phyloP scores from a whole-genome alignment of 768 basidiomycete genomes.

The Hygrocybe punicea region DNA sequence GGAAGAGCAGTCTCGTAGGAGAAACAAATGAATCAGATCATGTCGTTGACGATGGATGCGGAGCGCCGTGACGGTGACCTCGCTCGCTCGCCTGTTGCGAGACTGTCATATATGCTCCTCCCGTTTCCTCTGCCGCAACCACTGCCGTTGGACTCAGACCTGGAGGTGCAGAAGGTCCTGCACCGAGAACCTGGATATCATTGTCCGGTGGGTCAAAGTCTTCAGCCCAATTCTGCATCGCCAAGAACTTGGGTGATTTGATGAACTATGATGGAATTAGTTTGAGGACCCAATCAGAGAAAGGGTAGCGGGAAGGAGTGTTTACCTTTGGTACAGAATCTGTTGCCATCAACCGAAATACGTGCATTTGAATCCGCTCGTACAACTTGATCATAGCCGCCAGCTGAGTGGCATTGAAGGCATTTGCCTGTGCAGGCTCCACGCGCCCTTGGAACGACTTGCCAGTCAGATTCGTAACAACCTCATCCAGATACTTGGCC shows the following conservation, averaged over 20 bases:
- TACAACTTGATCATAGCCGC: conserved; percentile 92
- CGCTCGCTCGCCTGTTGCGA: conserved; percentile 78
- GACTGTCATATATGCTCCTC: conserved; percentile 83
- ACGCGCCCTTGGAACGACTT: conserved; percentile 76
- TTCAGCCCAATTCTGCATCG: conserved; percentile 74
- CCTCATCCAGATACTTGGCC: conserved; percentile 87
- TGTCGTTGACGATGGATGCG: not conserved
- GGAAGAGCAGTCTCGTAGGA: conserved; percentile 17
- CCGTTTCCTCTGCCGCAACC: conserved; percentile 68
- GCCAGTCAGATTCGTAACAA: conserved; percentile 73
- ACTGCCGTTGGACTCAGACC: conserved; percentile 61
- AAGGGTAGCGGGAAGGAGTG: not conserved
- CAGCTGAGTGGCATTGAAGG: conserved; percentile 93
- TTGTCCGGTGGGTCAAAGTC: conserved; percentile 67
- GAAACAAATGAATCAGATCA: conserved; percentile 7
- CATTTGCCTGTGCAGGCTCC: conserved; percentile 73
- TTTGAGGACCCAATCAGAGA: conserved; percentile 8
- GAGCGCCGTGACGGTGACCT: conserved; percentile 43
- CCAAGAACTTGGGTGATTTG: conserved; percentile 78
- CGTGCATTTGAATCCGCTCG: conserved; percentile 94
- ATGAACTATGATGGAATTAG: conserved; percentile 58
- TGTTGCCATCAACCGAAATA: conserved; percentile 96
- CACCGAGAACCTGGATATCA: conserved; percentile 54
- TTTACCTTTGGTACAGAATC: conserved; percentile 96
- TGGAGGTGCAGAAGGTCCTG: conserved; percentile 61